Evolutionary conservation across 305 asterid species (phyloP).

Genomic region (Rubia balearica): DNA sequence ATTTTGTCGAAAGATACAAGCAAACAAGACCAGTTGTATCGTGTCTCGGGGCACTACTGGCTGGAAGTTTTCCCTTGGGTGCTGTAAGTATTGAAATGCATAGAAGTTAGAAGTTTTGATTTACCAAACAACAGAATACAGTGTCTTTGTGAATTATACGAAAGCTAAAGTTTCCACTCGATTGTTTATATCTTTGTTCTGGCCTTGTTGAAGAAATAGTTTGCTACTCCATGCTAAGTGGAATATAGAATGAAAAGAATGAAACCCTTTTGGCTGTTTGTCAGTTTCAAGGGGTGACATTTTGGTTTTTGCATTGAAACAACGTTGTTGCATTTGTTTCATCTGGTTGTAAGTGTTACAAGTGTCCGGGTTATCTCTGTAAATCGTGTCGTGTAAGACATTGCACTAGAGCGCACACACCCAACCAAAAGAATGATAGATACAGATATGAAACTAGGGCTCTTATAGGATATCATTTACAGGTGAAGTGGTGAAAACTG

Average conservation of each 20-base stretch:
- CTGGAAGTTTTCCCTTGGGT: conserved; percentile 26
- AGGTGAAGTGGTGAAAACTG: conserved; percentile 64
- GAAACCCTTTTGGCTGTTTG: too few species aligned
- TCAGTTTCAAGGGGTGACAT: too few species aligned
- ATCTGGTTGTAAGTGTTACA: too few species aligned
- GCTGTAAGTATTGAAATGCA: conserved; percentile 46
- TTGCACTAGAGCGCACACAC: neutral
- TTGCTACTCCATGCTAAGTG: too few species aligned
- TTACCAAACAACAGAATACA: conserved; percentile 21
- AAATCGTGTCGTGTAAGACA: neutral
- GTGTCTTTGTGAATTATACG: conserved; percentile 24
- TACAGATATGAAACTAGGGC: conserved; percentile 21
- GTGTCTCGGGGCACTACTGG: conserved; percentile 27
- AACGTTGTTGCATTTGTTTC: too few species aligned
- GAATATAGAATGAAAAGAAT: too few species aligned
- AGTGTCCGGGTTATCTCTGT: neutral
- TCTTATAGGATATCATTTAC: conserved; percentile 50
- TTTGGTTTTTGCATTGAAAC: too few species aligned
- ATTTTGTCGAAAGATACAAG: conserved; percentile 26
- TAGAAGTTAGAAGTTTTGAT: conserved; percentile 23
- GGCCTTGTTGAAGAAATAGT: too few species aligned
- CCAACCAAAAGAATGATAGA: conserved; percentile 17
- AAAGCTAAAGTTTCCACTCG: conserved; percentile 29
- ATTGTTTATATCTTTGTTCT: neutral
- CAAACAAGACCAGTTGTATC: conserved; percentile 15